Conservation (phyloP, 2,329 filamentous ascomycete species). For the Arthrinium phaeospermum region DNA sequence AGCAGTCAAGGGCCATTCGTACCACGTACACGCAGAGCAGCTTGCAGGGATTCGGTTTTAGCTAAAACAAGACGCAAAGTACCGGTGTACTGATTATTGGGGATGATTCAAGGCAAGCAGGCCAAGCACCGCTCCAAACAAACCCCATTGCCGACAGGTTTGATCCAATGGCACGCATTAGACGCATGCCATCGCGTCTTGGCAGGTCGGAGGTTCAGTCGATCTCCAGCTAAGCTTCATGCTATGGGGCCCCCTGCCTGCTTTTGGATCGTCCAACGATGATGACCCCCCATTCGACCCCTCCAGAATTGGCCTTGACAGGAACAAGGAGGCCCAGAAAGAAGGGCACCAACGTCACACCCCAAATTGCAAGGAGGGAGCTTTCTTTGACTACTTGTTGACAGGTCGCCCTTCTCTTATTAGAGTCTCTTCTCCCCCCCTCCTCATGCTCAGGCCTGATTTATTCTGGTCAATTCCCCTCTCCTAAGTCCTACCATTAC, state of each 20-base stretch:
- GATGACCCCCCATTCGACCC: constrained; percentile 15
- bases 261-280: constrained; percentile 6
- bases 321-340: neutral
- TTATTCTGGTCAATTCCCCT: constrained; percentile 4
- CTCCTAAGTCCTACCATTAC: neutral
- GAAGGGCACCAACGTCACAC: constrained; percentile 17
- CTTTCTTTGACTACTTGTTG: neutral
- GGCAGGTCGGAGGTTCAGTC: constrained; percentile 13
- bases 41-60: neutral
- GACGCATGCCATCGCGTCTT: constrained; percentile 16
- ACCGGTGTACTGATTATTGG: constrained; percentile 11
- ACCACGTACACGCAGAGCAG: neutral
- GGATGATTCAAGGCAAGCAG: neutral
- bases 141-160: neutral
- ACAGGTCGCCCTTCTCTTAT: neutral
- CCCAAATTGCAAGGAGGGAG: neutral
- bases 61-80: constrained; percentile 8
- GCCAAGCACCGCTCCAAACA: neutral
- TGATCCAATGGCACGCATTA: constrained; percentile 10
- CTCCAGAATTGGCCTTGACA: constrained; percentile 14
- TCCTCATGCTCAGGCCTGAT: neutral
- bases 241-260: constrained; percentile 7
- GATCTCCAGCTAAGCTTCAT: constrained; percentile 20
- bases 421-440: neutral
- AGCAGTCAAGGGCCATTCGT: neutral